Conservation (phyloP, 176 grass and related monocot species). For the Avena atlantica region DNA sequence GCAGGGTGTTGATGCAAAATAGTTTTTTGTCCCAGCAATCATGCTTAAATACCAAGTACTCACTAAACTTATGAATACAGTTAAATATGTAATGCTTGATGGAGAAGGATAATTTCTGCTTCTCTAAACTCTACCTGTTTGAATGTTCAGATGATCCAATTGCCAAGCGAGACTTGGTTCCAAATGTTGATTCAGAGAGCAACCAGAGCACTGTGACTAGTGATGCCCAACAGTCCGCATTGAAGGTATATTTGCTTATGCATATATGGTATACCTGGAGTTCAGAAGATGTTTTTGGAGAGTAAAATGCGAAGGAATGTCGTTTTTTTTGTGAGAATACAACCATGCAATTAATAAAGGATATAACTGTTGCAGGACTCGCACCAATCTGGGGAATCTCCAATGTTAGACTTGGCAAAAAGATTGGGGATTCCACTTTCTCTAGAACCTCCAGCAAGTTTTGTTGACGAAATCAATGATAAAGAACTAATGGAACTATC, state of each 20-base stretch:
- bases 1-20: background rate
- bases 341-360: constrained; percentile 10
- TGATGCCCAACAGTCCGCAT: constrained; percentile 43
- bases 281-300: background rate
- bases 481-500: constrained; percentile 82
- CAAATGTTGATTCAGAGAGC: constrained; percentile 56
- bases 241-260: constrained; percentile 57
- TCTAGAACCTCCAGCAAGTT: constrained; percentile 59
- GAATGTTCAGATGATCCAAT: constrained; percentile 86
- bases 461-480: constrained; percentile 77
- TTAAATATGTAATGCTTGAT: background rate
- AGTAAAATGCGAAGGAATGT: constrained; percentile 26
- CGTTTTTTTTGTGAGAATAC: background rate
- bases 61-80: background rate
- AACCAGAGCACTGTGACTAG: constrained; percentile 40
- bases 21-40: background rate
- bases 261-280: background rate
- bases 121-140: constrained; percentile 28
- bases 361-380: constrained; percentile 36
- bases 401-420: constrained; percentile 68
- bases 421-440: constrained; percentile 78
- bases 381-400: constrained; percentile 33
- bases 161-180: constrained; percentile 64
- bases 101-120: background rate
- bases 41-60: constrained; percentile 10